These are phyloP conservation scores for Boletales sp. DNA, from an alignment of 768 basidiomycete genomes.

Conservation along the genomic window DNA sequence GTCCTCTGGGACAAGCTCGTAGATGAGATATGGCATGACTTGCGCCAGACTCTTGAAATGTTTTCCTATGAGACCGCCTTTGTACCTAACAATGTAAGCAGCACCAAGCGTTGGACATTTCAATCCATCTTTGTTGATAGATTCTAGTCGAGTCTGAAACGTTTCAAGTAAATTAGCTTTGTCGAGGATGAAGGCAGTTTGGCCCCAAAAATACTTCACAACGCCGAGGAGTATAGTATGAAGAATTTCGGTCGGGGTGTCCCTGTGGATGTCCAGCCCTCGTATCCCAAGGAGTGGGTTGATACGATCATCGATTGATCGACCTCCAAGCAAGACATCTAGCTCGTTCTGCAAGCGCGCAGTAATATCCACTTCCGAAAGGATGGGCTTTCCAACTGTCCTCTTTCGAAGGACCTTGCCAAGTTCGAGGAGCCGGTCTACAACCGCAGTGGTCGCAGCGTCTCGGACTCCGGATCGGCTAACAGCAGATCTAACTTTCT, in stretches of 20 bases:
- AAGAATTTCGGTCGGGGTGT: conserved; percentile 32
- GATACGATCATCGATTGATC: conserved; percentile 6
- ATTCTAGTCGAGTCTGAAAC: conserved; percentile 26
- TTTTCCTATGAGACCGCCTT: conserved; percentile 29
- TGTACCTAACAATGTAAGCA: conserved; percentile 32
- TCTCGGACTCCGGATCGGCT: conserved; percentile 37
- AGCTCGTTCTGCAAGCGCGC: conserved; percentile 3
- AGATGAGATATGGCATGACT: conserved; percentile 29
- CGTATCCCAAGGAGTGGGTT: conserved; percentile 10
- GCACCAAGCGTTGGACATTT: conserved; percentile 22
- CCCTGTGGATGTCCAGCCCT: conserved; percentile 28
- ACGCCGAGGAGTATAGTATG: no score
- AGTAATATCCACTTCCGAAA: conserved; percentile 1
- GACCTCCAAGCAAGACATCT: background rate
- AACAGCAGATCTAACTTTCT: conserved; percentile 14
- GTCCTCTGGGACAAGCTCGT: conserved; percentile 26
- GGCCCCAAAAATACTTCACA: conserved; percentile 34
- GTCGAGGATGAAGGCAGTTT: conserved; percentile 20
- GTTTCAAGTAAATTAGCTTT: conserved; percentile 13
- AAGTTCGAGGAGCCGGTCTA: conserved; percentile 30
- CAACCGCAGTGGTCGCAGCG: conserved; percentile 26
- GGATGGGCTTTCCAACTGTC: background rate
- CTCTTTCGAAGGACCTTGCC: conserved; percentile 14
- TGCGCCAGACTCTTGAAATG: conserved; percentile 32
- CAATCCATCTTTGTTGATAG: conserved; percentile 22